Conservation (phyloP, 495 filamentous ascomycete species). For the Podospora tetraspora region DNA sequence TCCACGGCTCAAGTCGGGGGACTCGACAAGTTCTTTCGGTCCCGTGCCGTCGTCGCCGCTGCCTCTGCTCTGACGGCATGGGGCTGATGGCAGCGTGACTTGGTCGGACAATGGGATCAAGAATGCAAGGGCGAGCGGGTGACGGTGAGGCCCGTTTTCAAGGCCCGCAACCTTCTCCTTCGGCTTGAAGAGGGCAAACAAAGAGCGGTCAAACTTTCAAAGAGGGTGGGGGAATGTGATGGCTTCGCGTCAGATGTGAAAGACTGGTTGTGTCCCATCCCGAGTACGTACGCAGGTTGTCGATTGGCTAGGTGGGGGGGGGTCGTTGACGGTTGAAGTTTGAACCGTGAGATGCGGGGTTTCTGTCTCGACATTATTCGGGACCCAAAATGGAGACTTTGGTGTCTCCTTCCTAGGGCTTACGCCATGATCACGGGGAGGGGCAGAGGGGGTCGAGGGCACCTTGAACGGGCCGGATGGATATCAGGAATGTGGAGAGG, state of each 20-base stretch:
- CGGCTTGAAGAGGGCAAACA: neutral
- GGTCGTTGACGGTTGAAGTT: neutral
- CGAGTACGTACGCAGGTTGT: neutral
- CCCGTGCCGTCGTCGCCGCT: neutral
- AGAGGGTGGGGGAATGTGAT: neutral
- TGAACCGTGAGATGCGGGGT: neutral
- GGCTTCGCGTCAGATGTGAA: neutral
- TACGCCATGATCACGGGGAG: too few species aligned
- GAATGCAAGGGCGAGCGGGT: neutral
- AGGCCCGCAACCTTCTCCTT: neutral
- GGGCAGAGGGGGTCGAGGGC: too few species aligned
- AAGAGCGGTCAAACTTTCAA: neutral
- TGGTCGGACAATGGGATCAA: neutral
- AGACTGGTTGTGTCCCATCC: neutral
- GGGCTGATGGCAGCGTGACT: neutral
- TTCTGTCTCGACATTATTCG: neutral
- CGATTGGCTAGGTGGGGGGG: neutral
- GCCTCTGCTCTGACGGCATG: neutral
- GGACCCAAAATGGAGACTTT: neutral
- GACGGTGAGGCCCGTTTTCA: neutral
- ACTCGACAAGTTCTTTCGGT: neutral
- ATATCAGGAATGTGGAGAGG: neutral
- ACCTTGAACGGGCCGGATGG: neutral
- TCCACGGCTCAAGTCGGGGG: neutral
- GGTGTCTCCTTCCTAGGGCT: neutral